These are phyloP conservation scores for Penicillium soppii DNA, from an alignment of 495 filamentous ascomycete species.

Conservation along the genomic window DNA sequence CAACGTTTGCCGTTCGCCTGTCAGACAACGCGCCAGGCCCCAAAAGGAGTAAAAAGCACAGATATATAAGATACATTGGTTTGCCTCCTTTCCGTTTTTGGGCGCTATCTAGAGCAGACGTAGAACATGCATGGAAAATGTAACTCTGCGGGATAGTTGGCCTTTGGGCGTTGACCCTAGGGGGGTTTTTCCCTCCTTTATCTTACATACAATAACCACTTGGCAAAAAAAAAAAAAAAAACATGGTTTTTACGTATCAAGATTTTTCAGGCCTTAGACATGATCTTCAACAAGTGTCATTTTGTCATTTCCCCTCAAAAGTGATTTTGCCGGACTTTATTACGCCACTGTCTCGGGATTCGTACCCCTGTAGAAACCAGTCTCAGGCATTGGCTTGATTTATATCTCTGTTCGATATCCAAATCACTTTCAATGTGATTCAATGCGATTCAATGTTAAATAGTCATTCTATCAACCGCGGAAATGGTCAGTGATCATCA, in stretches of 20 bases:
- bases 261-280: neutral
- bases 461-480: neutral
- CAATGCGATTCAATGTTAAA: too few species aligned
- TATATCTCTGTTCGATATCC: slow-evolving; percentile 4
- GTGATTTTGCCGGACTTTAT: neutral
- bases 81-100: neutral
- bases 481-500: slow-evolving; percentile 8
- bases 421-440: neutral
- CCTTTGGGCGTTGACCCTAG: neutral
- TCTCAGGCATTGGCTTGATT: neutral
- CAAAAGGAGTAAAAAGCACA: neutral
- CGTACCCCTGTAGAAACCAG: slow-evolving; percentile 14
- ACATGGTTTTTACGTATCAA: too few species aligned
- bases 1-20: neutral
- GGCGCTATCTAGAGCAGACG: slow-evolving; percentile 30
- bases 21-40: neutral
- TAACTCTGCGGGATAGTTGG: slow-evolving; percentile 17
- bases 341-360: slow-evolving; percentile 21
- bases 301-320: neutral
- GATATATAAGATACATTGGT: neutral
- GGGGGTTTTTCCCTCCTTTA: too few species aligned
- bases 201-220: too few species aligned
- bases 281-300: slow-evolving; percentile 1
- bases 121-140: slow-evolving; percentile 50
- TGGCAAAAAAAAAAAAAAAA: too few species aligned